phyloP scores from a whole-genome alignment of 2,329 filamentous ascomycete genomes.

The Fusarium circinatum region DNA sequence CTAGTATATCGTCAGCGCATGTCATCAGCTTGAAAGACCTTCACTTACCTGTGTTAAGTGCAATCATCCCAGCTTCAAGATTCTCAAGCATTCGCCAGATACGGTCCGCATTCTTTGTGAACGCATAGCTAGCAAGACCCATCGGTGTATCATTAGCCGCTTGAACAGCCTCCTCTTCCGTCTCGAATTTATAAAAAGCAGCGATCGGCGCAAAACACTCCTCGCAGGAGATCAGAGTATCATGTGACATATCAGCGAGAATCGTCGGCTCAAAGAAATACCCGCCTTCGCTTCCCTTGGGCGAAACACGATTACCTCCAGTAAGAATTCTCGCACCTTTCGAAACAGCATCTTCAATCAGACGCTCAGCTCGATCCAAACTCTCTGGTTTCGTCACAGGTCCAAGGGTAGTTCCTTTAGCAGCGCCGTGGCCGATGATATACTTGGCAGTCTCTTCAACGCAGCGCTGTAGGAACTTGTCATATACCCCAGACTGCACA shows the following conservation, averaged over 20 bases:
- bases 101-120: conserved; percentile 22
- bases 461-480: conserved; percentile 42
- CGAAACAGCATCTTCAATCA: conserved; percentile 19
- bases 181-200: conserved; percentile 27
- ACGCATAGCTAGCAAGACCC: conserved; percentile 27
- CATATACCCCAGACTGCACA: conserved; percentile 68
- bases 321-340: conserved; percentile 10
- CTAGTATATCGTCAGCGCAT: not conserved
- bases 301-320: conserved; percentile 7
- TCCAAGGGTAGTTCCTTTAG: conserved; percentile 17
- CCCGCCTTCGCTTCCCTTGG: not conserved
- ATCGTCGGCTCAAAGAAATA: conserved; percentile 37
- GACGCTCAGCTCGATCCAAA: conserved; percentile 6
- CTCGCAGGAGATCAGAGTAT: conserved; percentile 11
- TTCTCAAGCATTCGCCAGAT: conserved; percentile 27
- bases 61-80: conserved; percentile 36
- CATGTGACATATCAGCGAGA: conserved; percentile 7
- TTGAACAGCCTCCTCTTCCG: conserved; percentile 23
- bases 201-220: conserved; percentile 31
- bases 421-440: conserved; percentile 14
- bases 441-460: conserved; percentile 16
- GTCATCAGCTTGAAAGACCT: fast-evolving
- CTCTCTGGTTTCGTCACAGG: conserved; percentile 25
- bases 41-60: conserved; percentile 2
- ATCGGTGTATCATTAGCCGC: conserved; percentile 24